Evolutionary conservation across 2,329 filamentous ascomycete species (phyloP).

Genomic region (Bimuria novae-zelandiae): DNA sequence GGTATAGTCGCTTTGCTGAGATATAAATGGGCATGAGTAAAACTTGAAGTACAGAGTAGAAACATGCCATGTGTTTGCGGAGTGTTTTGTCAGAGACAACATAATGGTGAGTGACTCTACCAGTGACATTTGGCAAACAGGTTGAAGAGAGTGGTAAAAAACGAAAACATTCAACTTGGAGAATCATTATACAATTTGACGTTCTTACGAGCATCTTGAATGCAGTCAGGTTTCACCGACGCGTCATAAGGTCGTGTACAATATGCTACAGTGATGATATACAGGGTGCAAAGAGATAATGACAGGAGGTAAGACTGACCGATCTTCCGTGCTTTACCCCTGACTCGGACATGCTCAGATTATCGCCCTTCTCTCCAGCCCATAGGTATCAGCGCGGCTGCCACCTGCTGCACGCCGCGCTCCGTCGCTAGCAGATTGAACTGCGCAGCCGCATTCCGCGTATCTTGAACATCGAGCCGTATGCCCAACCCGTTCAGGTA

Average conservation of each 20-base stretch:
- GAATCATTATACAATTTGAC: background rate
- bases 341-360: background rate
- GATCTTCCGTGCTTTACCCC: background rate
- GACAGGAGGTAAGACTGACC: background rate
- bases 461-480: conserved; percentile 86
- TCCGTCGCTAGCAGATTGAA: conserved; percentile 97
- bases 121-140: background rate
- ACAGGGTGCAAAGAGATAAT: background rate
- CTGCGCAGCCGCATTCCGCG: conserved; percentile 88
- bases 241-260: conserved; percentile 10
- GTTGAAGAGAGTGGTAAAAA: background rate
- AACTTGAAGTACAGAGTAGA: background rate
- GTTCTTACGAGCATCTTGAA: background rate
- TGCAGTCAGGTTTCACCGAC: background rate
- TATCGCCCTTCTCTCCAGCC: conserved; percentile 69
- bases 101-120: background rate
- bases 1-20: no score
- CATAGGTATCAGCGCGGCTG: conserved; percentile 83
- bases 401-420: conserved; percentile 80
- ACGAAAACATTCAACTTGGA: background rate
- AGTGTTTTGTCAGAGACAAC: background rate
- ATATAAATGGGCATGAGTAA: background rate
- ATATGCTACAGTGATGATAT: conserved; percentile 13
- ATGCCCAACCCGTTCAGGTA: conserved; percentile 80
- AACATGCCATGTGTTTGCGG: background rate